These are phyloP conservation scores for Boletus rufocinnamomeus DNA, from an alignment of 768 basidiomycete species.

Conservation along the genomic window DNA sequence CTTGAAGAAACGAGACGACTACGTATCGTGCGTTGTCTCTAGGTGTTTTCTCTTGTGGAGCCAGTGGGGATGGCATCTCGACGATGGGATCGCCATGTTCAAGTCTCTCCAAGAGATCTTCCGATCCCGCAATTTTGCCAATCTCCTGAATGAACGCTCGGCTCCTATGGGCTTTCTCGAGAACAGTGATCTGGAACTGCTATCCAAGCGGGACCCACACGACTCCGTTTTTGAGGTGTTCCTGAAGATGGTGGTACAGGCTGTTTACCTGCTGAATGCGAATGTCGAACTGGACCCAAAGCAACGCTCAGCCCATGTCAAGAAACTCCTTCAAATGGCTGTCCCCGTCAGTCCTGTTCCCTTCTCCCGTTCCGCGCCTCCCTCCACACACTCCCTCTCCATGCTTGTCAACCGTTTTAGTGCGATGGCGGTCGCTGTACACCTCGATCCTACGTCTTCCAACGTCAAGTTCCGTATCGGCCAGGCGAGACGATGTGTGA, in stretches of 20 bases:
- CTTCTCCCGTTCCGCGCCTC: conserved; percentile 56
- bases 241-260: conserved; percentile 77
- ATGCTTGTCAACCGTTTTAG: conserved; percentile 83
- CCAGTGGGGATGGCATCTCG: conserved; percentile 77
- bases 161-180: conserved; percentile 77
- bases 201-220: conserved; percentile 47
- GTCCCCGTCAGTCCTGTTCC: conserved; percentile 71
- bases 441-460: conserved; percentile 57
- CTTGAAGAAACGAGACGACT: conserved; percentile 63
- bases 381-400: conserved; percentile 58
- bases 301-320: conserved; percentile 46
- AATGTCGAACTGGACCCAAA: conserved; percentile 37
- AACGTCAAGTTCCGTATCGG: conserved; percentile 54
- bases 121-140: conserved; percentile 71
- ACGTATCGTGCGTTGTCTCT: conserved; percentile 65
- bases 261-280: conserved; percentile 37
- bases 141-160: conserved; percentile 58
- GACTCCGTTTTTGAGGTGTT: conserved; percentile 82
- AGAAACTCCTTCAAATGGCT: conserved; percentile 70
- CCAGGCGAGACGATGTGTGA: conserved; percentile 67
- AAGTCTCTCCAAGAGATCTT: conserved; percentile 71
- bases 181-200: conserved; percentile 51
- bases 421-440: conserved; percentile 67
- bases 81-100: conserved; percentile 58
- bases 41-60: conserved; percentile 74